Base-by-base conservation (phyloP, 495 filamentous ascomycete species). In the Aspergillus sclerotiicarbonarius region DNA sequence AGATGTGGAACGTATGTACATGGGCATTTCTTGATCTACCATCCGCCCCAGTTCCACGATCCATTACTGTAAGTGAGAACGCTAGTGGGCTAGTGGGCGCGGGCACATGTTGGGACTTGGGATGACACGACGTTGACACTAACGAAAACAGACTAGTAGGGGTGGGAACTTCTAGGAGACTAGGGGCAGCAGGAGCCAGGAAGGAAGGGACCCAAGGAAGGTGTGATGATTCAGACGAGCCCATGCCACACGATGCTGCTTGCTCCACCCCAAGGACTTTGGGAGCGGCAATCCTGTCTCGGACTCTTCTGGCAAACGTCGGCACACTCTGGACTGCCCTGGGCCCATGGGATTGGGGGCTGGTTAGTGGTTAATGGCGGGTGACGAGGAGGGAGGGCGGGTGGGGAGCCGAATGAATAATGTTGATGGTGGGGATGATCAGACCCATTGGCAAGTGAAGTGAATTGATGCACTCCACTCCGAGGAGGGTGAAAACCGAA, bases 41-140 rank as follows among this genome's bases (percentile, higher is more conserved):
- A 70, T 67, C 71, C 69, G 69, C 66, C 65, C 71, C 64, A 68
- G 63, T 59, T 72, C 67, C 71, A 73, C 69, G 73, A 75, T 75
- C 65, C 67, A 69, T 46, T 56, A 59, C 58, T 58, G 56, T 45
- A 55, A 55, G 41, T 51, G 48, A 55, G 32, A n/a, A 56, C 47
- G 13, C 29, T 51, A 54, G 58, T 49, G n/a, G 16, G 32, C n/a
- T 31, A 50, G 46, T 53, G 49, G 43, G 9, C 41, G 46, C 37
- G 37, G 51, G 61, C 70, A 68, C 69, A 72, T 68, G 67, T 67
- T 74, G 67, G 69, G 65, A 54, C 31, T 33, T 56, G 54, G 47
- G 48, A 75, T 73, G 72, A 72, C 73, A 74, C 71, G 68, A 74
- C 71, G 72, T 76, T 76, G 70, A 72, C 70, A 68, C 70, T 69